phyloP scores from a whole-genome alignment of 1,284 basidiomycete genomes.

The Phaffia rhodozyma region DNA sequence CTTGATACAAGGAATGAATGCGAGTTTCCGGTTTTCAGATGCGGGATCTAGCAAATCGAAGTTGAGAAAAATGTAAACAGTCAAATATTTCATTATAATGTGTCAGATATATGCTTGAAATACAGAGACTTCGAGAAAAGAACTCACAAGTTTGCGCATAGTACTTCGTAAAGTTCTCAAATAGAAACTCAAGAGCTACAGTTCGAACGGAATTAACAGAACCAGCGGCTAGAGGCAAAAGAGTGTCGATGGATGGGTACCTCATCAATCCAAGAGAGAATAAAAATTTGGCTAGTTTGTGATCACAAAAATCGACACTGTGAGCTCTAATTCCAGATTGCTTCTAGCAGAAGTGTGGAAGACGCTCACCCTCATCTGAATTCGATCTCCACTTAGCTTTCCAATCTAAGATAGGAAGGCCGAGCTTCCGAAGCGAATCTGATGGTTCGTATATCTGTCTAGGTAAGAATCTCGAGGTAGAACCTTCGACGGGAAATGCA shows the following conservation, averaged over 20 bases:
- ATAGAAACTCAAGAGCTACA: constrained; percentile 60
- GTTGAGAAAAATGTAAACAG: too few species aligned
- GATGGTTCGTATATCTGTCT: constrained; percentile 72
- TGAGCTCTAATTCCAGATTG: neutral
- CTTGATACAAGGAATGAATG: constrained; percentile 69
- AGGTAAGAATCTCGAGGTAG: constrained; percentile 44
- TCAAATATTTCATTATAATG: too few species aligned
- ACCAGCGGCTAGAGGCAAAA: constrained; percentile 54
- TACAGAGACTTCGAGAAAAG: constrained; percentile 19
- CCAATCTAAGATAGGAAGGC: constrained; percentile 81
- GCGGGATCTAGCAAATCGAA: too few species aligned
- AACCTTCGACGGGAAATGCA: constrained; percentile 21
- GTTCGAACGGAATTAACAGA: constrained; percentile 34
- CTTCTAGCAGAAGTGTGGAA: neutral
- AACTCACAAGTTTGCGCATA: constrained; percentile 53
- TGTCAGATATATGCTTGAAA: too few species aligned
- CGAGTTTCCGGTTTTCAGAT: constrained; percentile 40
- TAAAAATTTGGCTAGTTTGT: constrained; percentile 60
- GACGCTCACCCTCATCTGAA: constrained; percentile 64
- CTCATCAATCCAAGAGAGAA: constrained; percentile 64
- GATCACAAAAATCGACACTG: constrained; percentile 7
- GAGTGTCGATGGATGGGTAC: constrained; percentile 53
- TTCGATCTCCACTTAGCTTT: constrained; percentile 64
- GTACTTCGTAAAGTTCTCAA: constrained; percentile 52
- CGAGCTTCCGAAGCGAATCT: constrained; percentile 58